Percentiles rank a stretch among this genome's conserved stretches.
Evolutionary conservation across 495 filamentous ascomycete genomes (phyloP).

Genomic region (Podospora comata): DNA sequence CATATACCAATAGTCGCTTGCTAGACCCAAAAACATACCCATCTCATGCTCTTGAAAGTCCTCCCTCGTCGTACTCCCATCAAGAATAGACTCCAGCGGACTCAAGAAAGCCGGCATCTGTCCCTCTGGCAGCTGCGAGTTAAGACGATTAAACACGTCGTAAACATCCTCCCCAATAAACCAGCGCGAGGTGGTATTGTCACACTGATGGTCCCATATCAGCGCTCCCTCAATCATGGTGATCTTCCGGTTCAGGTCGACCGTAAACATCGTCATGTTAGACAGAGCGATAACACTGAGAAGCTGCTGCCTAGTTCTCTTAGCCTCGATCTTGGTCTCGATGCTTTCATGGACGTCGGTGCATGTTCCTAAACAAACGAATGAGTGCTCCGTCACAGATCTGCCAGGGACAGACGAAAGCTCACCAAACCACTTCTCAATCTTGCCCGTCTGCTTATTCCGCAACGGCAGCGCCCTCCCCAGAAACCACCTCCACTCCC

Average conservation of each 20-base stretch:
- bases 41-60: slow-evolving; percentile 51
- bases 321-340: slow-evolving; percentile 56
- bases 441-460: slow-evolving; percentile 56
- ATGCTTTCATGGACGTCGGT: slow-evolving; percentile 65
- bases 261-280: slow-evolving; percentile 63
- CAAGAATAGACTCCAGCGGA: slow-evolving; percentile 57
- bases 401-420: not conserved
- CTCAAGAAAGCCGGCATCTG: slow-evolving; percentile 46
- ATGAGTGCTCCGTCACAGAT: too few relatives aligned
- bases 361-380: slow-evolving; percentile 43
- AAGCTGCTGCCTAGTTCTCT: slow-evolving; percentile 58
- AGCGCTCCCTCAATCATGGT: slow-evolving; percentile 62
- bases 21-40: slow-evolving; percentile 25
- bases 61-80: slow-evolving; percentile 45
- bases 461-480: slow-evolving; percentile 60
- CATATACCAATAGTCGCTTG: slow-evolving; percentile 9
- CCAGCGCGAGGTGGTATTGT: slow-evolving; percentile 27
- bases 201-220: slow-evolving; percentile 46
- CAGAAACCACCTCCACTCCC: slow-evolving; percentile 70
- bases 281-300: slow-evolving; percentile 66
- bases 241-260: slow-evolving; percentile 54
- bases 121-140: slow-evolving; percentile 30
- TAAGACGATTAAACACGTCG: slow-evolving; percentile 50
- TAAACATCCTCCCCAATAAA: slow-evolving; percentile 59
- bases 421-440: slow-evolving; percentile 69